Base-by-base conservation (phyloP, 2,329 filamentous ascomycete species). In the Penicillium sp. region DNA sequence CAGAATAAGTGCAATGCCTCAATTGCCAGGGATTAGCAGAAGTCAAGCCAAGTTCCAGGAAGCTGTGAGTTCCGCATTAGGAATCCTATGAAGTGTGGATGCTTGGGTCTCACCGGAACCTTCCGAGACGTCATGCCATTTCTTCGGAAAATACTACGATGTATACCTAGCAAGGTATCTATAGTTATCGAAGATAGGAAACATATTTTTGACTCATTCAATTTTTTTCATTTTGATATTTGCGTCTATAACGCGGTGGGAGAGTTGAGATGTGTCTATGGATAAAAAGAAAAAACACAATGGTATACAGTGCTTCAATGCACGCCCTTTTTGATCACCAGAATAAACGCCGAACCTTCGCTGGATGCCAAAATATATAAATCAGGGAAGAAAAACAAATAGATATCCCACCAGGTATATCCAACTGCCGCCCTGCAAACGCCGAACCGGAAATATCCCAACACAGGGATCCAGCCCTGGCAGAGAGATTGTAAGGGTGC, bases 401-500 rank as follows among this genome's bases (percentile, higher is more conserved):
- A 61, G 19, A 42, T 53, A 54, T 55, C 23, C 50, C 54, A 50
- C 58, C 46, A 62, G 60, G 61, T 63, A 65, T 65, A 64, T 61
- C 61, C 62, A 63, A 60, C 54, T 58, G 63, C 51, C 63, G 60
- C 68, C 67, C 60, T 63, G 62, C 56, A 65, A 63, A 59, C 63
- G 66, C 65, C 65, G 58, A 69, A 64, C 65, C 63, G 66, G 65
- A 66, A 63, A 56, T 54, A 64, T 65, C 65, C 58, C 64, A 60
- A 62, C 67, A 66, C 66, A 53, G 67, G 70, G 71, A 69, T 69
- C 71, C 71, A 73, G 72, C 71, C 72, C 72, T 67, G 63, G 59
- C 62, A 55, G 63, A 57, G 49, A 60, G 54, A 61, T 58, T 27
- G 61, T 62, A 66, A 59, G 61, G 62, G 54, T 31, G 54, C 48